These are phyloP conservation scores for Lasiodiplodia sp. DNA, from an alignment of 2,329 filamentous ascomycete genomes.

Conservation along the genomic window DNA sequence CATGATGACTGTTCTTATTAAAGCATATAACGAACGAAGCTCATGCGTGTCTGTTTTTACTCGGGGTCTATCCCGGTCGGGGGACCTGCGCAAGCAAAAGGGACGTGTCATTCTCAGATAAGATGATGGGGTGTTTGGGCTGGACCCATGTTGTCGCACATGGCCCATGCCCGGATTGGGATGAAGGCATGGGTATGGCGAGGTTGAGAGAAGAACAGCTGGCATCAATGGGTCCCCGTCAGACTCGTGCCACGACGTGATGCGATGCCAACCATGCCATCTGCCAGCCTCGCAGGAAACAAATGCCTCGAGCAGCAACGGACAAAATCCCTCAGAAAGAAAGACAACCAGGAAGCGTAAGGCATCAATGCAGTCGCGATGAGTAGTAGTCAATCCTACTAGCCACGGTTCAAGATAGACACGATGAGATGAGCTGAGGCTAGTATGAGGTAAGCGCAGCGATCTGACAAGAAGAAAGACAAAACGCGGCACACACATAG, in stretches of 20 bases:
- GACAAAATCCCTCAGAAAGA: neutral
- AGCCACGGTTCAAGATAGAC: neutral
- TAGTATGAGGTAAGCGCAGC: neutral
- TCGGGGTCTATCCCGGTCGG: too few relatives aligned
- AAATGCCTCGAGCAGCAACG: neutral
- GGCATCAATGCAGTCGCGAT: neutral
- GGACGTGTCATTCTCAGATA: too few relatives aligned
- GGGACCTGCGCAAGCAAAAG: too few relatives aligned
- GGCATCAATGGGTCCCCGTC: neutral
- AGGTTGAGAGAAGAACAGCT: slow-evolving; percentile 4
- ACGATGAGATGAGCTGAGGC: neutral
- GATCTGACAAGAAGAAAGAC: neutral
- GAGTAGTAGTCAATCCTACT: neutral
- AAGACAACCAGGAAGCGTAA: neutral
- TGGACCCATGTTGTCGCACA: too few relatives aligned
- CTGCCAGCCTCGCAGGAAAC: too few relatives aligned
- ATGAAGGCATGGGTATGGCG: neutral
- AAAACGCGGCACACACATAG: neutral
- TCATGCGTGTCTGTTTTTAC: too few relatives aligned
- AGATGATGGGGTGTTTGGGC: too few relatives aligned
- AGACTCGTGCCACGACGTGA: neutral
- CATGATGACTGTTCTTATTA: too few relatives aligned
- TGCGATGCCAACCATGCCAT: neutral
- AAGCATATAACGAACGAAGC: too few relatives aligned
- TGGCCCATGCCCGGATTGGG: neutral